Evolutionary conservation across 176 grass and related monocot genomes (phyloP), one percentile per base, ranked within the genome.

Genomic region (Saccharum officinarum): DNA sequence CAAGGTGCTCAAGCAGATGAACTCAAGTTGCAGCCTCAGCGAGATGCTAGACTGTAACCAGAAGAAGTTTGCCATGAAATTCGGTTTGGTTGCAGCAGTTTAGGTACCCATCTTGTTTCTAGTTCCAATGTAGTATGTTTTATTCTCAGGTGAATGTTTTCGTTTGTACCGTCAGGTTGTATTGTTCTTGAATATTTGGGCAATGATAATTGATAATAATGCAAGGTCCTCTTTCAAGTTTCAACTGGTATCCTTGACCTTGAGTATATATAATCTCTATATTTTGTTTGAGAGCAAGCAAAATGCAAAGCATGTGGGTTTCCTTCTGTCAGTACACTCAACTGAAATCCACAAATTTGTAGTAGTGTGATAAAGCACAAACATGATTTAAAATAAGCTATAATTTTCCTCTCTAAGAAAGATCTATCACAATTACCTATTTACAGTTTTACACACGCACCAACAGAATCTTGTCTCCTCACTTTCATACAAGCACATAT

Each of bases 1-100:
- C 80, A 98, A 94, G 86, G 49, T 95, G 71, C 68, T 98, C 46
- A 93, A 95, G 66, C 73, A 94, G 86, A 92, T 40, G 31, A 92
- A 92, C 54, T 73, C 89, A 11, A 86, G 77, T 33, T 93, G 93
- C 87, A 93, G 91, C 78, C 90, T 98, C 25, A 98, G 89, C 69
- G 95, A 95, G 87, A 98, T 98, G 95, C 89, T 95, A 15, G 82
- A 87, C 60, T 98, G 91, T 81, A 95, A 93, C 77, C 89, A 92
- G 82, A 94, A 94, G 92, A 96, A 94, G 44, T 99, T 96, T 81
- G 82, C 88, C 14, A 83, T 94, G 41, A 94, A 94, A 66, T 99
- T 90, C 68, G 91, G 93, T 30, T 79, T 87, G 80, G 39, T 84
- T 67, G 39, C 82, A 7, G 86, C 85, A 55, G 79, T 84, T 83